Conservation (phyloP, 306 rosid genomes). For the Ammopiptanthus mongolicus region DNA sequence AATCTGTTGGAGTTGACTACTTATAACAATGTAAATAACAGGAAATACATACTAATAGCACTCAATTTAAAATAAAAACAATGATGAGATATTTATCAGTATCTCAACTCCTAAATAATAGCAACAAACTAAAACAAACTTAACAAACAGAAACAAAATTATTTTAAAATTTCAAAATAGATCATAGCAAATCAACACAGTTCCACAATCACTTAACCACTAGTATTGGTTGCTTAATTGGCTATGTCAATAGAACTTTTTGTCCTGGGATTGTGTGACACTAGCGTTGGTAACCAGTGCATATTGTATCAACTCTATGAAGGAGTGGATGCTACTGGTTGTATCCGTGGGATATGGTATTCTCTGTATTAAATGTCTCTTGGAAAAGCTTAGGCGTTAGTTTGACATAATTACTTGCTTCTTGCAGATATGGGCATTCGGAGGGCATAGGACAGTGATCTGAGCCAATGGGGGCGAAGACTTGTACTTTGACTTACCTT, state of each 20-base stretch:
- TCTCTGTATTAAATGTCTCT: background rate
- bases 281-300: background rate
- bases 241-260: background rate
- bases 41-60: too few species aligned
- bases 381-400: background rate
- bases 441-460: constrained; percentile 39
- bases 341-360: background rate
- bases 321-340: background rate
- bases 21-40: too few species aligned
- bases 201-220: too few species aligned
- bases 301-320: background rate
- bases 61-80: too few species aligned
- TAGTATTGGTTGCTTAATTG: background rate
- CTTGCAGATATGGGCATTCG: constrained; percentile 56
- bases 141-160: too few species aligned
- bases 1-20: too few species aligned
- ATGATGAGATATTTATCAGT: too few species aligned
- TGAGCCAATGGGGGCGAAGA: constrained; percentile 18
- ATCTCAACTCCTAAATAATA: too few species aligned
- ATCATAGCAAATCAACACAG: too few species aligned
- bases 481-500: background rate
- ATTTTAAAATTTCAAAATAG: too few species aligned
- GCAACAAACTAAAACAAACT: too few species aligned
- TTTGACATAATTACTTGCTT: constrained; percentile 16
- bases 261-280: background rate